Base-by-base conservation (phyloP, 2,329 filamentous ascomycete genomes). In the Hypoxylon sp. region DNA sequence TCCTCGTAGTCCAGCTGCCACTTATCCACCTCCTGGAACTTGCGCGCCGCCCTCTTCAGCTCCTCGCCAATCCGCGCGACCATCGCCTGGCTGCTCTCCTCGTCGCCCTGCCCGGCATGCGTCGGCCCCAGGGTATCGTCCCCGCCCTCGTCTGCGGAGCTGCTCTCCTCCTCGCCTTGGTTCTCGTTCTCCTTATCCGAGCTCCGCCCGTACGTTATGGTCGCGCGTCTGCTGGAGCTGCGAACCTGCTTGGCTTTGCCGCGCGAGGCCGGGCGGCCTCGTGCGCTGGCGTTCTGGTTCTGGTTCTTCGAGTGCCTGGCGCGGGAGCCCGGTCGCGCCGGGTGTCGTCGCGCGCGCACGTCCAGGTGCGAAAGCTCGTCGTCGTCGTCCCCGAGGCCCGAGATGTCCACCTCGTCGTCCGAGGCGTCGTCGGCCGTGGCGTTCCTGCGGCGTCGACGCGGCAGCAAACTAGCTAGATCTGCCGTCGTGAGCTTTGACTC, bases 1-100 rank as follows among this genome's bases (percentile, higher is more conserved):
- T 89, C 87, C 79, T 91, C 89, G 76, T 86, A 91, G 52, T 88
- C 87, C 65, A 91, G 78, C 77, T 89, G 83, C 88, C 88, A 91
- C 77, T 84, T 81, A 75, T 91, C 89, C 40, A 91, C 89, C 77
- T 91, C 89, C 75, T 85, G 83, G 71, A 91, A 91, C 77, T 91
- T 91, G 74, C 80, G 83, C 8, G 81, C 81, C 40, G 87, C 86
- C 51, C 82, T 80, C 76, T 85, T 86, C 65, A 91, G 79, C 80
- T 89, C 87, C 42, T 84, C 77, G 22, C 83, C 79, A 49, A 83
- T 74, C 5, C 79, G 75, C 50, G 76, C 76, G 60, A 79, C 74
- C 72, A 80, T 38, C 69, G 77, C 70, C 72, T 77, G 72, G 69
- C 79, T 78, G 72, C 76, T 75, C 51, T 76, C 70, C 66, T 77